Base-by-base conservation (phyloP, 176 grass and related monocot species). In the Areca catechu region DNA sequence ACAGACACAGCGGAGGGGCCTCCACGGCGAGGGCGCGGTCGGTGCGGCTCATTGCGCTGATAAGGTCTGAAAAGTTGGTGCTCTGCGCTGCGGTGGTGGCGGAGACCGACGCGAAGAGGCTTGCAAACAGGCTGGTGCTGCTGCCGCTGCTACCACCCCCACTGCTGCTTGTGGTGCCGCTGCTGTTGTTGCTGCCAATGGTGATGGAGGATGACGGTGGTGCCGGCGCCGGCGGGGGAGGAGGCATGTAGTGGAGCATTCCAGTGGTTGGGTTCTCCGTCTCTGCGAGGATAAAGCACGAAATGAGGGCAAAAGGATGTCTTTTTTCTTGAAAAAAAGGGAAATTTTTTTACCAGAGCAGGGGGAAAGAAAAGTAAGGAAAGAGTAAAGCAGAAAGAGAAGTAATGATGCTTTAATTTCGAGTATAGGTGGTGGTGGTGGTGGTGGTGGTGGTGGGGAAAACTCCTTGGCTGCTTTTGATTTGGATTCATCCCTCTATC, bases 1-100 rank as follows among this genome's bases (percentile, higher is more conserved):
- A 65, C 24, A 98, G 88, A 72, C 94, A 93, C 20, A 93, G 76
- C 7, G 88, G 70, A 16, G 81, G 78, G 5, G 84, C 70, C 63
- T 83, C 89, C 17, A 16, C 54, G 1, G 69, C 50, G 16, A 77
- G 3, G 0, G 56, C 23, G 20, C 77, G 62, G 48, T 81, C 73
- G 12, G 57, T 37, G 21, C 28, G 68, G 30, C 54, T 20, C 24
- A 58, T 22, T 19, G 62, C 64, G 7, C 57, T 27, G 5, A 62
- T 71, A 2, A 79, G 62, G 63, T 61, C 52, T 0, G 59, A 14
- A 60, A 76, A 86, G 62, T 66, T 58, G 14, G 73, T 16, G 3
- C 53, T 76, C 48, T 74, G 66, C 18, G 68, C 20, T 1, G 73
- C 61, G 0, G 60, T 73, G 10, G 86, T 27, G 7, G 83, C 61